Evolutionary conservation across 106 monocot genomes (phyloP).

Genomic region (Narthecium ossifragum): DNA sequence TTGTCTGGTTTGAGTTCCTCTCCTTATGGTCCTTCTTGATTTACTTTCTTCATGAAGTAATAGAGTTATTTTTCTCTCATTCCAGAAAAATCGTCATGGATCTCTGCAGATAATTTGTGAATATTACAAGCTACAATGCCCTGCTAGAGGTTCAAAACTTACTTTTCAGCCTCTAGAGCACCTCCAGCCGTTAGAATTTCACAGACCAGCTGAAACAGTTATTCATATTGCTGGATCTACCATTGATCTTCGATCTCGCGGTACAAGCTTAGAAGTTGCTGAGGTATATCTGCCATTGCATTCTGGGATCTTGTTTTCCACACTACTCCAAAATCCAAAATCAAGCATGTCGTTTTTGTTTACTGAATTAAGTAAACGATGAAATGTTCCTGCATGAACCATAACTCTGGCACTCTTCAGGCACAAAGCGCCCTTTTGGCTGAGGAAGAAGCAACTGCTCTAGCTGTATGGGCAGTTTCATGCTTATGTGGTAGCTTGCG

Average conservation of each 20-base stretch:
- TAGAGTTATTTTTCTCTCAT: background rate
- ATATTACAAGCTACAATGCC: constrained; percentile 70
- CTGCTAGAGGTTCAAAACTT: constrained; percentile 76
- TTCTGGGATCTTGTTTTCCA: background rate
- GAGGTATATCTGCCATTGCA: constrained; percentile 44
- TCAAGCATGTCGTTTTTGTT: no score
- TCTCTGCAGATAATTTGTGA: constrained; percentile 82
- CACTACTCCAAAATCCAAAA: no score
- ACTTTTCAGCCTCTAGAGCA: constrained; percentile 93
- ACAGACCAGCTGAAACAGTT: constrained; percentile 77
- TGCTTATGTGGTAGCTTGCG: constrained; percentile 90
- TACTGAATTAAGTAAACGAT: no score
- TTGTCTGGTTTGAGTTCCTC: no score
- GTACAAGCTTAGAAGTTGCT: constrained; percentile 63
- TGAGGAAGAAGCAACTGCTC: constrained; percentile 89
- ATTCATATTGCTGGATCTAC: constrained; percentile 81
- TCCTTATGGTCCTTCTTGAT: background rate
- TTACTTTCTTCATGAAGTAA: background rate
- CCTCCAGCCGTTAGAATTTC: constrained; percentile 79
- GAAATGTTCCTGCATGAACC: no score
- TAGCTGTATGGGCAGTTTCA: constrained; percentile 92
- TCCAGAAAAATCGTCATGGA: constrained; percentile 72
- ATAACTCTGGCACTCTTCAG: no score
- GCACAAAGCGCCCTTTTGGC: constrained; percentile 66
- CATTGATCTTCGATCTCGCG: constrained; percentile 71